These are phyloP conservation scores for Pluteus cervinus DNA, from an alignment of 768 basidiomycete species.

Conservation along the genomic window DNA sequence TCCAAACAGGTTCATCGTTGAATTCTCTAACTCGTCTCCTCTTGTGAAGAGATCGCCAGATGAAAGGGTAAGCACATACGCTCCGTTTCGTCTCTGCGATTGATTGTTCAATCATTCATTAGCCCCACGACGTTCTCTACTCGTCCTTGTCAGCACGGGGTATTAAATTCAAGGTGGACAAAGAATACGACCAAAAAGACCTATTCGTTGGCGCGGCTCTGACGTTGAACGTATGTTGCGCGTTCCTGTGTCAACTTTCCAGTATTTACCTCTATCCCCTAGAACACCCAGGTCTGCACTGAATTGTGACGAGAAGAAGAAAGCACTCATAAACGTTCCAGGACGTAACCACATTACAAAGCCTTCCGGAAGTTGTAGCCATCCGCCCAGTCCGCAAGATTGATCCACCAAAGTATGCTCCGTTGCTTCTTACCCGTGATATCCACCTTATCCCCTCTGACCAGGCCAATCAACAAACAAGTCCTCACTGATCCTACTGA, in stretches of 20 bases:
- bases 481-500: slow-evolving; percentile 35
- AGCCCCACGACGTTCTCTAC: slow-evolving; percentile 52
- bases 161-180: slow-evolving; percentile 38
- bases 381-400: slow-evolving; percentile 49
- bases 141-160: slow-evolving; percentile 34
- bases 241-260: neutral
- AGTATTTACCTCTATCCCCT: neutral
- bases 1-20: slow-evolving; percentile 52
- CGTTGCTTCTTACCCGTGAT: neutral
- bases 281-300: slow-evolving; percentile 21
- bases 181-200: slow-evolving; percentile 44
- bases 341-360: slow-evolving; percentile 42
- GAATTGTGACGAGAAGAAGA: neutral
- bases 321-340: slow-evolving; percentile 12
- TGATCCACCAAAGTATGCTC: slow-evolving; percentile 33
- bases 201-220: slow-evolving; percentile 58
- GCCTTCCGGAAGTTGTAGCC: slow-evolving; percentile 46
- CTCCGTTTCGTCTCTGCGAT: slow-evolving; percentile 1
- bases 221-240: slow-evolving; percentile 33
- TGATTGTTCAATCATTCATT: neutral
- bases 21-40: slow-evolving; percentile 36
- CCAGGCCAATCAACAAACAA: slow-evolving; percentile 38
- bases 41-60: slow-evolving; percentile 30
- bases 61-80: slow-evolving; percentile 15
- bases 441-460: slow-evolving; percentile 1